Conservation (phyloP, 257 asterid genomes). For the Jacaranda mimosifolia region DNA sequence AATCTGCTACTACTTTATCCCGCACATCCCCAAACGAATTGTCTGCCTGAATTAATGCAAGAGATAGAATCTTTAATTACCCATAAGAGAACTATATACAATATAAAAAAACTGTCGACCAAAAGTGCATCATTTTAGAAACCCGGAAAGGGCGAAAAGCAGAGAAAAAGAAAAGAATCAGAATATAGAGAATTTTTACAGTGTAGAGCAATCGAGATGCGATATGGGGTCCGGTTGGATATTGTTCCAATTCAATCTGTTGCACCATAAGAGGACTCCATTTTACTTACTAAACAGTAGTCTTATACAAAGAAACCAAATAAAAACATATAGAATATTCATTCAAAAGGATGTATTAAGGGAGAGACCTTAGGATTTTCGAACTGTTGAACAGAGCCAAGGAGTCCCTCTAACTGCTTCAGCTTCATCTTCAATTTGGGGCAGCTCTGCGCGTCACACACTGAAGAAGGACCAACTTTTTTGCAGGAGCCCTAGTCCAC, state of each 20-base stretch:
- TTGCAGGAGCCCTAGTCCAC: background rate
- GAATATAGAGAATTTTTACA: constrained; percentile 46
- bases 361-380: constrained; percentile 73
- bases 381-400: constrained; percentile 82
- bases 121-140: background rate
- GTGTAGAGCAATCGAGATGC: constrained; percentile 93
- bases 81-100: background rate
- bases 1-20: constrained; percentile 90
- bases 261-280: constrained; percentile 22
- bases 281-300: background rate
- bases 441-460: background rate
- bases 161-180: background rate
- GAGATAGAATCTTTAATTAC: constrained; percentile 20
- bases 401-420: constrained; percentile 73
- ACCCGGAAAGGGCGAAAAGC: constrained; percentile 17
- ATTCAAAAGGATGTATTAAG: background rate
- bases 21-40: constrained; percentile 88
- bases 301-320: background rate
- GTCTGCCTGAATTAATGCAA: constrained; percentile 65
- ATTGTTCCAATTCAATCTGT: constrained; percentile 94
- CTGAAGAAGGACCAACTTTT: background rate
- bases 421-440: constrained; percentile 68
- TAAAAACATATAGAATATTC: background rate
- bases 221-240: constrained; percentile 97
- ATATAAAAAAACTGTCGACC: background rate